phyloP scores from a whole-genome alignment of 345 rosid species.

The Salix purpurea region DNA sequence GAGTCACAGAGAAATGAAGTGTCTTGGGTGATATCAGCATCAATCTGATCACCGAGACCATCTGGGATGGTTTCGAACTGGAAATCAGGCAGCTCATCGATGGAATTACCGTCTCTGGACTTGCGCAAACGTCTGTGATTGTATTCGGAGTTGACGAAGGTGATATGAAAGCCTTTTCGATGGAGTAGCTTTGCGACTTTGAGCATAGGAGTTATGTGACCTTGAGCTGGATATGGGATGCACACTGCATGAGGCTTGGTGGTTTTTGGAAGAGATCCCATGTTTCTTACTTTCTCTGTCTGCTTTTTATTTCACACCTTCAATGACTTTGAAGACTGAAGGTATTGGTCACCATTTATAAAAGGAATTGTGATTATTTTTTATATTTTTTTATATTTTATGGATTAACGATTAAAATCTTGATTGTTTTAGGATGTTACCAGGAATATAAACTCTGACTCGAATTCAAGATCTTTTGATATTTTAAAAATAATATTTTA shows the following conservation, averaged over 20 bases:
- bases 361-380: no score
- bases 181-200: constrained; percentile 36
- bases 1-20: neutral
- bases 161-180: constrained; percentile 32
- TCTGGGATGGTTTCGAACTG: neutral
- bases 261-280: no score
- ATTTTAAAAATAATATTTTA: no score
- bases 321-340: no score
- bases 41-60: neutral
- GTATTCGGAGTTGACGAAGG: constrained; percentile 33
- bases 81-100: neutral
- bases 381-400: no score
- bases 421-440: accelerated
- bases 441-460: no score
- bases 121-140: neutral
- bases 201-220: constrained; percentile 36
- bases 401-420: no score
- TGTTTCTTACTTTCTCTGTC: no score
- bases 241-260: constrained; percentile 24
- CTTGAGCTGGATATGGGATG: constrained; percentile 39
- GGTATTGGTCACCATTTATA: no score
- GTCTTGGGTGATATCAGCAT: neutral
- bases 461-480: no score
- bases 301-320: no score
- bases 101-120: neutral